phyloP scores from a whole-genome alignment of 75 land plant species.

The Cupressus sempervirens region DNA sequence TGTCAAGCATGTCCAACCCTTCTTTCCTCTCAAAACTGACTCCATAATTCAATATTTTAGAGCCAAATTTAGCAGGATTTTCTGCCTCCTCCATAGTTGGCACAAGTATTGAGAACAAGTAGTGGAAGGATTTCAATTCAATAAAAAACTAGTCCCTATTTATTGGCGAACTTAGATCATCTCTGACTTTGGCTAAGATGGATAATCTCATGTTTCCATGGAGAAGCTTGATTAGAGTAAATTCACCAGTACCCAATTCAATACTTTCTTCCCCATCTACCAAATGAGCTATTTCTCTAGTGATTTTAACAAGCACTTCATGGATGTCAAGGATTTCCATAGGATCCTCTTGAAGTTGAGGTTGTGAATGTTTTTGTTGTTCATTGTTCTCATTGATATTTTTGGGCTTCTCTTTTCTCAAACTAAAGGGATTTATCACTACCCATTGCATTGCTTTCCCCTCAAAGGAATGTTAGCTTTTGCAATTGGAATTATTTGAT shows the following conservation, averaged over 20 bases:
- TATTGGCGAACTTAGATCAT: conserved; percentile 58
- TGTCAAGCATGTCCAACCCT: conserved; percentile 38
- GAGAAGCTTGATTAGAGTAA: conserved; percentile 34
- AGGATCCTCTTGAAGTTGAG: background rate
- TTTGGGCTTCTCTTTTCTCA: background rate
- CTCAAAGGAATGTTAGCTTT: too few relatives aligned
- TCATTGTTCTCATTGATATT: background rate
- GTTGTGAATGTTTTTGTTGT: background rate
- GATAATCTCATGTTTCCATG: conserved; percentile 46
- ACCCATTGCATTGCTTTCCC: background rate
- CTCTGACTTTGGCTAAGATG: conserved; percentile 51
- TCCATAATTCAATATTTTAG: conserved; percentile 44
- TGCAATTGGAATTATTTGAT: too few relatives aligned
- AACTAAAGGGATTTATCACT: background rate
- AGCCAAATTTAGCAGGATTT: background rate
- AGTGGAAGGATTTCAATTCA: conserved; percentile 58
- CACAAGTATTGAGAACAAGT: conserved; percentile 47
- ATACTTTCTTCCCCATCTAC: conserved; percentile 52
- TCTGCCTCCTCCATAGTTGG: conserved; percentile 23
- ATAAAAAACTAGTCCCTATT: conserved; percentile 63
- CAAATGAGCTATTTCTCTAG: conserved; percentile 52
- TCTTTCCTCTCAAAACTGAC: conserved; percentile 27
- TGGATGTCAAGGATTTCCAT: background rate
- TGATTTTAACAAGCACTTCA: conserved; percentile 32
- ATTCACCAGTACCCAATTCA: conserved; percentile 44